Evolutionary conservation across 257 asterid genomes (phyloP), one percentile per base, ranked within the genome.

Genomic region (Solanum medicagineum): DNA sequence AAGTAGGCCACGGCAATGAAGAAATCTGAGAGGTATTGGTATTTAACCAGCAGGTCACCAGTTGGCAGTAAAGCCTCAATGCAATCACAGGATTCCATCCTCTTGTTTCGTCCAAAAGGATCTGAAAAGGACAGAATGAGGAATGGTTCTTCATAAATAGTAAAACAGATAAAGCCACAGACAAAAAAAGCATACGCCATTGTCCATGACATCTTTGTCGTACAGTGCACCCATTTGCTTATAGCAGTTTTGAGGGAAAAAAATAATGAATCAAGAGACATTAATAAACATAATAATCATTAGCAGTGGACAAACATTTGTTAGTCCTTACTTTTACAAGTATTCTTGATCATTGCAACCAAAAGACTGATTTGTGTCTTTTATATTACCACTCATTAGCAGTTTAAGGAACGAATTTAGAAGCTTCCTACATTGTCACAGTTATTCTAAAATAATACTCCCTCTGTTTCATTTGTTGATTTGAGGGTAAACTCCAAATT

Each of bases 1-100:
- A 93, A 93, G 85, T 93, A 93, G 10, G 97, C 96, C 57, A 93
- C 15, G 3, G 96, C 97, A 29, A 93, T 93, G 42, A 92, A 92
- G 84, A 92, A 88, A 87, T 93, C 97, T 6, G 95, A 92, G 68
- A 92, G 91, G 49, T 93, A 92, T 89, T 93, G 97, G 87, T 90
- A 93, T 80, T 90, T 90, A 85, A 92, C 90, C 84, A 92, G 88
- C 84, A 92, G 92, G 81, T 92, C 95, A 84, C 91, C 95, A 9
- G 92, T 89, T 60, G 96, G 93, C 92, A 93, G 89, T 85, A 89
- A 93, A 85, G 92, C 82, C 91, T 92, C 94, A 14, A 93, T 89
- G 77, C 97, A 93, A 85, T 92, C 92, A 56, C 95, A 92, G 71
- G 93, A 87, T 45, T 89, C 95, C 94, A 93, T 90, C 44, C 13